Base-by-base conservation (phyloP, 2,329 filamentous ascomycete species). In the Hypoxylon sp. region DNA sequence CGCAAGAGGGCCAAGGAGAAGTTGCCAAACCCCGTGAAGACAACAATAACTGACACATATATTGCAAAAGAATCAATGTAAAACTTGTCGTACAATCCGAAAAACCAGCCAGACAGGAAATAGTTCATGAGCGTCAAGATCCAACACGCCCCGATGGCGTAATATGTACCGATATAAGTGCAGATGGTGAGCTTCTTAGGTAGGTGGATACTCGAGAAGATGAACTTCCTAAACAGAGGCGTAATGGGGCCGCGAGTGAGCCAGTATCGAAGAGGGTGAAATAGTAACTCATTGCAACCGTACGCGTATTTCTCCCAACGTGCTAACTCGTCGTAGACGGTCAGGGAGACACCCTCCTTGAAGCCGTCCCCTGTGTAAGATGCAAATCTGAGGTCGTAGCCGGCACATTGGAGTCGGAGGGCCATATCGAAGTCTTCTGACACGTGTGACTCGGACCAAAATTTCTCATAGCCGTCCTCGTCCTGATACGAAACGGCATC, bases 221-320 rank as follows among this genome's bases (percentile, higher is more conserved):
- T 79, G 82, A 96, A 95, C 61, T 82, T 85, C 67, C 89, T 86
- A 86, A 95, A 95, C 3, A 95, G 86, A 21, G 90, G 89, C 3
- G 93, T 95, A 77, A 95, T 92, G 28, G 93, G 93, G 0, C 93
- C 93, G 14, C 85, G 87, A 76, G 85, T 89, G 48, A 89, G 78
- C 93, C 93, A 95, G 72, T 88, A 89, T 66, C 87, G 86, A 66
- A 95, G 83, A 2, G 92, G 93, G 76, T 95, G 87, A 82, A 96
- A 95, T 63, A 95, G 84, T 63, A 95, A 84, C 81, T 94, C 92
- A 78, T 92, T 93, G 80, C 93, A 94, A 38, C 92, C 92, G 74
- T 93, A 94, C 2, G 92, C 93, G 77, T 94, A 94, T 80, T 95
- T 95, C 76, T 95, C 92, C 92, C 93, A 95, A 63, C 92, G 90